These are phyloP conservation scores for Aspergillus ibericus DNA, from an alignment of 2,329 filamentous ascomycete genomes.

Conservation along the genomic window DNA sequence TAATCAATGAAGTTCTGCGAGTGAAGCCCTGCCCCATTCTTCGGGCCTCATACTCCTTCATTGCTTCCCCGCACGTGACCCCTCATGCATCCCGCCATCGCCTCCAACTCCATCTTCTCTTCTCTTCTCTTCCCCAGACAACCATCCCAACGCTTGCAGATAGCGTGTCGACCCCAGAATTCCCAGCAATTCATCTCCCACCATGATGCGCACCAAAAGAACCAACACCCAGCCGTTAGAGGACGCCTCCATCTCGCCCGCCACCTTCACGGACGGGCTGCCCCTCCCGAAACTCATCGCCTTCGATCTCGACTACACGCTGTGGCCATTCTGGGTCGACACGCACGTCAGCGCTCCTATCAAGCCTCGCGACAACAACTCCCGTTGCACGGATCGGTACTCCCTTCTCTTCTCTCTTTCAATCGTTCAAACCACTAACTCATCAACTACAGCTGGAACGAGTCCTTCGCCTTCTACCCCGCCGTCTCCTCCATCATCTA, in stretches of 20 bases:
- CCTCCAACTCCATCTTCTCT: background rate
- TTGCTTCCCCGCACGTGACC: background rate
- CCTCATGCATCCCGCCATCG: background rate
- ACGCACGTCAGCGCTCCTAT: constrained; percentile 81
- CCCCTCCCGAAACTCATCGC: constrained; percentile 81
- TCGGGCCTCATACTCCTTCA: background rate
- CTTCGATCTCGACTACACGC: constrained; percentile 95
- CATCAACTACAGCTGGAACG: constrained; percentile 50
- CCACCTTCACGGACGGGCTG: constrained; percentile 63
- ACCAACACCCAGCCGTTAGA: constrained; percentile 37
- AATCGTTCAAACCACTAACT: constrained; percentile 12
- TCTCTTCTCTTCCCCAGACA: background rate
- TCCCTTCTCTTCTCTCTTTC: constrained; percentile 5
- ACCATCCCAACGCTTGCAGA: background rate
- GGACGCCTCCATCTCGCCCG: constrained; percentile 44
- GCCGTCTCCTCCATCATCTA: constrained; percentile 69
- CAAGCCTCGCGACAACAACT: constrained; percentile 58
- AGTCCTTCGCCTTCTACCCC: constrained; percentile 68
- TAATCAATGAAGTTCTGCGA: background rate
- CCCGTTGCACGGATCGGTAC: constrained; percentile 46
- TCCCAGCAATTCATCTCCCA: background rate
- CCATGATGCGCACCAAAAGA: constrained; percentile 37
- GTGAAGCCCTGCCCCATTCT: background rate
- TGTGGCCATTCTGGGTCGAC: constrained; percentile 99
- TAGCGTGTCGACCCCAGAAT: background rate